A percentile compares a stretch with the other conserved stretches of the same genome.
Evolutionary conservation across 1,139 yeast species (phyloP).

Genomic region (Debaryomycetaceae sp.): DNA sequence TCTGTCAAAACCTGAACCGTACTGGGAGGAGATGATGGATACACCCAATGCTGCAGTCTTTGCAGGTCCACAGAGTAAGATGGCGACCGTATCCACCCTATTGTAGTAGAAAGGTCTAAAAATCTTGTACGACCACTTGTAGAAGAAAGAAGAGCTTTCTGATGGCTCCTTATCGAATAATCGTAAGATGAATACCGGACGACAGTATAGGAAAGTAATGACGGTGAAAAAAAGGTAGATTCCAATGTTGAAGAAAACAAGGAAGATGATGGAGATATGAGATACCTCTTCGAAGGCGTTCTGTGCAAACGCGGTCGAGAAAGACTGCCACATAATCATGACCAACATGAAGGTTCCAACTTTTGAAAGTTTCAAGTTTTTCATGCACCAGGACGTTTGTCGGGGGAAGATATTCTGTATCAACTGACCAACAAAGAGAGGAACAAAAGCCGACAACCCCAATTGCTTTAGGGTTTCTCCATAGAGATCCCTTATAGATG

Average conservation of each 20-base stretch:
- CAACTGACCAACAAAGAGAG: constrained; percentile 84
- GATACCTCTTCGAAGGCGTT: constrained; percentile 72
- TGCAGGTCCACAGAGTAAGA: constrained; percentile 88
- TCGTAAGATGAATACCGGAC: constrained; percentile 53
- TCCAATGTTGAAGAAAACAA: constrained; percentile 79
- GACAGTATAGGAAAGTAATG: constrained; percentile 53
- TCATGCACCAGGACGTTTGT: constrained; percentile 57
- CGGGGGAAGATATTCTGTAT: constrained; percentile 66
- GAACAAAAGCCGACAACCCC: constrained; percentile 79
- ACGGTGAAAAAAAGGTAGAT: constrained; percentile 71
- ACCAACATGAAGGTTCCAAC: constrained; percentile 77
- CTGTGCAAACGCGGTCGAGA: constrained; percentile 84
- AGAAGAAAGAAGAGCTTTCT: constrained; percentile 36
- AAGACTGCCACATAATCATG: constrained; percentile 78
- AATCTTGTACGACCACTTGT: constrained; percentile 34
- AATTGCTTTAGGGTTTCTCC: constrained; percentile 78
- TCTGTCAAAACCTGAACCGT: constrained; percentile 57
- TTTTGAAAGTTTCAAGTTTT: constrained; percentile 60
- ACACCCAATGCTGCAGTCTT: constrained; percentile 92
- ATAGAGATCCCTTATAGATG: constrained; percentile 56
- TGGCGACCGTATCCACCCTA: constrained; percentile 68
- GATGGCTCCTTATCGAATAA: constrained; percentile 48
- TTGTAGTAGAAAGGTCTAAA: constrained; percentile 69
- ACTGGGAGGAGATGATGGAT: constrained; percentile 74
- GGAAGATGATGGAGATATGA: constrained; percentile 63